phyloP scores from a whole-genome alignment of 176 grass and related monocot genomes.

The Zoysia pacifica region DNA sequence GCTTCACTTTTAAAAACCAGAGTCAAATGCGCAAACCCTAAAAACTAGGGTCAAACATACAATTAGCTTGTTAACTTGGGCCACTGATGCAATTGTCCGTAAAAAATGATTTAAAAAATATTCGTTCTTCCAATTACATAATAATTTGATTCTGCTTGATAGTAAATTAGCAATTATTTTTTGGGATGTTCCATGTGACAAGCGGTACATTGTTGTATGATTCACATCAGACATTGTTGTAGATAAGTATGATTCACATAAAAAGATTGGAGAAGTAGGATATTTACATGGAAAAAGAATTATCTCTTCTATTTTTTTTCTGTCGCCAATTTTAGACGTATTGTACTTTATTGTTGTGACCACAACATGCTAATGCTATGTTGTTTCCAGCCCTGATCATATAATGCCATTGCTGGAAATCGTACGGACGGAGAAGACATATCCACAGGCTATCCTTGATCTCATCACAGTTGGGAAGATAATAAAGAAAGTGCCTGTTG shows the following conservation, averaged over 20 bases:
- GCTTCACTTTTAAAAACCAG: too few species aligned
- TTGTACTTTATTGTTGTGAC: slow-evolving; percentile 5
- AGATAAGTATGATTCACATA: neutral
- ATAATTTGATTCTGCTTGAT: neutral
- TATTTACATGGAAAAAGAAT: slow-evolving; percentile 14
- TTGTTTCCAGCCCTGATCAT: slow-evolving; percentile 86
- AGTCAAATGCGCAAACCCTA: too few species aligned
- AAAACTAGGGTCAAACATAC: too few species aligned
- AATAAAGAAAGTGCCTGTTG: slow-evolving; percentile 96
- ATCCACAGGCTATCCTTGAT: slow-evolving; percentile 86
- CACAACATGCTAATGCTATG: slow-evolving; percentile 27
- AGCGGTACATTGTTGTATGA: neutral
- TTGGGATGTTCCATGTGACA: neutral
- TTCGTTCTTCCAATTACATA: neutral
- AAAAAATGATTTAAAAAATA: neutral
- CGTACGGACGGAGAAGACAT: slow-evolving; percentile 92
- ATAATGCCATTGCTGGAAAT: slow-evolving; percentile 99
- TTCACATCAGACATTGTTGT: too few species aligned
- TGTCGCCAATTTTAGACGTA: neutral
- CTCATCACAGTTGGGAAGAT: slow-evolving; percentile 89
- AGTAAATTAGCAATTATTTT: neutral
- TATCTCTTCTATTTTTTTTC: neutral
- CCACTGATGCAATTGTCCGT: neutral
- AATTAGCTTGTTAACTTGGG: too few species aligned
- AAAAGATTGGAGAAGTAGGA: neutral